Percentiles rank a stretch among this genome's conserved stretches.
These are phyloP conservation scores for Xanthoconium separans DNA, from an alignment of 1,284 basidiomycete genomes.

Conservation along the genomic window DNA sequence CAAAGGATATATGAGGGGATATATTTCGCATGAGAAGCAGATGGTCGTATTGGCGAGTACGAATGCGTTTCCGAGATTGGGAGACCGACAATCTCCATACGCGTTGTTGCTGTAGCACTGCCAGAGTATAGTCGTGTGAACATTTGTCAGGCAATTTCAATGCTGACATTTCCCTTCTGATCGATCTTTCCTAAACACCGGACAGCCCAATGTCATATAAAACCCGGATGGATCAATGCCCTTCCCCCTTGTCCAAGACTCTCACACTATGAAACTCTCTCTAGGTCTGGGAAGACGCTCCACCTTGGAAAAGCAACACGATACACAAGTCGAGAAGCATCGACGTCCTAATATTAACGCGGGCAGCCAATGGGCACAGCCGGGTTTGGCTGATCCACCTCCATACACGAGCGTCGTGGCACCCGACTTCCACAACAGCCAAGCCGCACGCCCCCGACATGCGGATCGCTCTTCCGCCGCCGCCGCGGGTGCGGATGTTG, in stretches of 20 bases:
- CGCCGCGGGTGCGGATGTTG: slow-evolving; percentile 6
- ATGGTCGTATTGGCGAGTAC: slow-evolving; percentile 86
- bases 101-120: slow-evolving; percentile 34
- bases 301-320: no score
- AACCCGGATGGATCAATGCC: no score
- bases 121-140: not conserved
- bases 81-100: slow-evolving; percentile 59
- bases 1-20: slow-evolving; percentile 90
- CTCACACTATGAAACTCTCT: no score
- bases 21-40: slow-evolving; percentile 94
- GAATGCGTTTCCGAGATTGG: slow-evolving; percentile 78
- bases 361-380: not conserved
- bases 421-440: slow-evolving; percentile 2
- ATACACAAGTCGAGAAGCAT: no score
- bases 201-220: no score
- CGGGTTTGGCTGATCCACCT: slow-evolving; percentile 17
- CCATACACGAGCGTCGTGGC: slow-evolving; percentile 16
- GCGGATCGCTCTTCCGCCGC: slow-evolving; percentile 1
- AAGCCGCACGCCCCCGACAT: not conserved
- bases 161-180: no score
- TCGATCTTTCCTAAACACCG: no score
- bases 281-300: no score
- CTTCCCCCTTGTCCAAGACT: no score
- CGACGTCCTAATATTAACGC: not conserved
- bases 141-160: no score